These are phyloP conservation scores for Kondoa subrosea DNA, from an alignment of 768 basidiomycete species.

Conservation along the genomic window DNA sequence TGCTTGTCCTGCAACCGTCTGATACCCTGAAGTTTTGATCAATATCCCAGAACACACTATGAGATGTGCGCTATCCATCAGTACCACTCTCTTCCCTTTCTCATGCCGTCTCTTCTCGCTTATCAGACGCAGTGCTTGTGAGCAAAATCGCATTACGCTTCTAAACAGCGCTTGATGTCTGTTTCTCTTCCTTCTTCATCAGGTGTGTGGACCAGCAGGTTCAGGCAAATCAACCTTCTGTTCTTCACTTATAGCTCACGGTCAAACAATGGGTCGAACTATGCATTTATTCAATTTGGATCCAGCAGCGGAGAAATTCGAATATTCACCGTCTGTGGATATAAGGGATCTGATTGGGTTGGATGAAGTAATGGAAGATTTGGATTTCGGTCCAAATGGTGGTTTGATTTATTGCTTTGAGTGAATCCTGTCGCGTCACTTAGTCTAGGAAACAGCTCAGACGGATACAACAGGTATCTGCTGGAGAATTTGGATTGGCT, in stretches of 20 bases:
- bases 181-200: neutral
- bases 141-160: neutral
- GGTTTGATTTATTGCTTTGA: constrained; percentile 97
- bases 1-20: no score
- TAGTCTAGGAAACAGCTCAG: constrained; percentile 25
- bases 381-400: constrained; percentile 90
- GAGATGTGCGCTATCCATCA: no score
- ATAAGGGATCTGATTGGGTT: constrained; percentile 81
- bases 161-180: neutral
- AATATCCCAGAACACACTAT: no score
- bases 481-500: constrained; percentile 97
- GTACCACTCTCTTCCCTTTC: no score
- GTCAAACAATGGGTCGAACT: constrained; percentile 59
- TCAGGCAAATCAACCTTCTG: constrained; percentile 96
- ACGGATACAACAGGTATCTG: constrained; percentile 51
- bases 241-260: constrained; percentile 69
- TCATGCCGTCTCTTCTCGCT: no score
- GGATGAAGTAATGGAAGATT: constrained; percentile 88
- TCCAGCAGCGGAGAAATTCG: constrained; percentile 84
- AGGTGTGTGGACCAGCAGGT: constrained; percentile 63
- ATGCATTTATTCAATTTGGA: constrained; percentile 94
- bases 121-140: neutral
- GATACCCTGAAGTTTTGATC: no score
- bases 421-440: constrained; percentile 42
- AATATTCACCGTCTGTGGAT: constrained; percentile 81